Conservation (phyloP, 768 basidiomycete species). For the Hysterangium stoloniferum region DNA sequence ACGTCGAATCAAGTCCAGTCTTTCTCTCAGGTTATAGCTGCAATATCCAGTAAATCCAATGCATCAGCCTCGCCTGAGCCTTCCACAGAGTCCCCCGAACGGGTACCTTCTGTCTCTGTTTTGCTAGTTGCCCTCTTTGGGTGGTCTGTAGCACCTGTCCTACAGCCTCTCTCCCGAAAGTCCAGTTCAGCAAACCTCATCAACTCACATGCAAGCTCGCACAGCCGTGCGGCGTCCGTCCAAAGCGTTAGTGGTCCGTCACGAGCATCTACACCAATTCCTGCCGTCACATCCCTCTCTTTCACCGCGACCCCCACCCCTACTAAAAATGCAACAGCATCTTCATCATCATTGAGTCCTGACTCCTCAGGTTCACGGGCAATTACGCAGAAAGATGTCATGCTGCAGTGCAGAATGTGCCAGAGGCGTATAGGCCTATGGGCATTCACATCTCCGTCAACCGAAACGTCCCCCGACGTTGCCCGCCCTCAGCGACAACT, state of each 20-base stretch:
- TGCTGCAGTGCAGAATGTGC: slow-evolving; percentile 62
- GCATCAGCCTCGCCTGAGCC: neutral
- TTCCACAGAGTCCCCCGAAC: neutral
- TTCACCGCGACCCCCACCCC: slow-evolving; percentile 14
- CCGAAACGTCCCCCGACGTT: slow-evolving; percentile 24
- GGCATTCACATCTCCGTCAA: slow-evolving; percentile 43
- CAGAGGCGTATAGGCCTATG: slow-evolving; percentile 76
- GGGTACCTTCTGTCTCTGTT: slow-evolving; percentile 30
- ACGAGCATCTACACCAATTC: slow-evolving; percentile 1
- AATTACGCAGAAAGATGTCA: slow-evolving; percentile 35
- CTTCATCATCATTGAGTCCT: neutral
- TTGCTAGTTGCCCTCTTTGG: slow-evolving; percentile 41
- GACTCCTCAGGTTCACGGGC: slow-evolving; percentile 16
- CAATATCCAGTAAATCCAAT: slow-evolving; percentile 10
- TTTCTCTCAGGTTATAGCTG: slow-evolving; percentile 39
- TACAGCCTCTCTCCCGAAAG: slow-evolving; percentile 14
- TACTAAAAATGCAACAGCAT: neutral
- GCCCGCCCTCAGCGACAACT: slow-evolving; percentile 39
- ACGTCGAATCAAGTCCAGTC: slow-evolving; percentile 48
- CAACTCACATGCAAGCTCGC: slow-evolving; percentile 25
- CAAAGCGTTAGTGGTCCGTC: slow-evolving; percentile 2
- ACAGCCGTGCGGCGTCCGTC: slow-evolving; percentile 28
- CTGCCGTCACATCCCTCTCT: neutral
- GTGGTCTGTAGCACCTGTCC: slow-evolving; percentile 33
- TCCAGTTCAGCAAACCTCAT: slow-evolving; percentile 16